Base-by-base conservation (phyloP, 257 asterid species). In the Salvia rosmarinus region DNA sequence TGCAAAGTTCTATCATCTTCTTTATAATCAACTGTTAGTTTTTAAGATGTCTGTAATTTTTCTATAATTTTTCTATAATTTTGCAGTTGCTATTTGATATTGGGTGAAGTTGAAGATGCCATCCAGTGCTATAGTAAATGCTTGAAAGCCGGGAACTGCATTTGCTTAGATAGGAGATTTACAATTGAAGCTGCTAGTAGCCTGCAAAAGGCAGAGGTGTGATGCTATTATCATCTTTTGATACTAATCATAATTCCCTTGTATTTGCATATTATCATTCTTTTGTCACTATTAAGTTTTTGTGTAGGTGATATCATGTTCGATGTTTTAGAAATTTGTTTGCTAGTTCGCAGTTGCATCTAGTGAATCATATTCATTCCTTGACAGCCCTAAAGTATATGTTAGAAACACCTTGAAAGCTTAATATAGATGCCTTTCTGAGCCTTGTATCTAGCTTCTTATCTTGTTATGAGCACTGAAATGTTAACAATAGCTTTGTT, bases 101-200 rank as follows among this genome's bases (percentile, higher is more conserved):
- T 95, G 84, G 99, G 99, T 64, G 98, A 91, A 79, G 85, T 81
- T 60, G 87, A 87, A 73, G 88, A 87, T 51, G 99, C 99, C 0
- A 80, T 82, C 63, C 68, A 64, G 6, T 79, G 83, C 82, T 94
- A 84, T 79, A 73, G 62, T 46, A 79, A 79, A 67, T 90, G 96
- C 84, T 83, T 91, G 84, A 84, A 78, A 70, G 83, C 82, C 8
- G 83, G 78, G 77, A 65, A 62, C 55, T 81, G 58, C 60, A 78
- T 91, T 61, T 88, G 94, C 86, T 80, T 91, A 64, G 99, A 91
- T 79, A 91, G 99, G 84, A 89, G 88, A 81, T 61, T 89, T 70
- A 79, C 82, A 50, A 80, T 91, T 85, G 99, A 94, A 74, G 97
- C 97, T 74, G 89, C 91, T 46, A 89, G 84, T 78, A 90, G 96